A percentile compares a stretch with the other conserved stretches of the same genome.
Evolutionary conservation across 1,284 basidiomycete species (phyloP).

Genomic region (Anthracocystis panici-leucophaei): DNA sequence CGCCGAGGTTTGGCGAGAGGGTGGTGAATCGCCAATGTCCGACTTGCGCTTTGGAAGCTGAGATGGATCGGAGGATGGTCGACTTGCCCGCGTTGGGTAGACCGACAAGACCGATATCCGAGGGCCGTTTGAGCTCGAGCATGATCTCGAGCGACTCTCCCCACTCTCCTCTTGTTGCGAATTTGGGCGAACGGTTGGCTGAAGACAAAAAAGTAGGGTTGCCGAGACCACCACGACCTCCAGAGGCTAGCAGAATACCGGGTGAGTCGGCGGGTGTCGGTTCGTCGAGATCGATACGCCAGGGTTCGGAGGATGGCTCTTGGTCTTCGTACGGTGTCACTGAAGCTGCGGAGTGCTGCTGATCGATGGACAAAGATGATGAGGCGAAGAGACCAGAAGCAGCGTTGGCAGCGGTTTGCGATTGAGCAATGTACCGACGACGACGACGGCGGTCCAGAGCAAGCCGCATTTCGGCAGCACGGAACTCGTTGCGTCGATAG

Average conservation of each 20-base stretch:
- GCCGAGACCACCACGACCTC: constrained; percentile 87
- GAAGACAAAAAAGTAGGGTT: constrained; percentile 86
- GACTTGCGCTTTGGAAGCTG: constrained; percentile 84
- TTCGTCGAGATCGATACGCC: constrained; percentile 56
- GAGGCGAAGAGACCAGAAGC: constrained; percentile 2
- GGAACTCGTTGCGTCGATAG: constrained; percentile 61
- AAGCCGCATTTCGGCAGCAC: constrained; percentile 59
- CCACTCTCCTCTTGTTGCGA: constrained; percentile 75
- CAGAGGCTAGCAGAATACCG: constrained; percentile 71
- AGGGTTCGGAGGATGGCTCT: constrained; percentile 21
- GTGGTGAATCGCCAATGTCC: constrained; percentile 95
- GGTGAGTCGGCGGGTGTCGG: constrained; percentile 59
- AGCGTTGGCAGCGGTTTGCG: constrained; percentile 15
- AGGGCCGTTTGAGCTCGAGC: constrained; percentile 93
- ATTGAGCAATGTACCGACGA: constrained; percentile 22
- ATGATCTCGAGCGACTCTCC: constrained; percentile 85
- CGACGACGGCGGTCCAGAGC: constrained; percentile 52
- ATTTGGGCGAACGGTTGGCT: constrained; percentile 69
- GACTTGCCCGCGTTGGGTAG: constrained; percentile 87
- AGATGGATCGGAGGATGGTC: constrained; percentile 88
- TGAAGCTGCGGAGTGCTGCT: constrained; percentile 47
- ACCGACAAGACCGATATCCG: constrained; percentile 94
- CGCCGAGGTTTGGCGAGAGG: constrained; percentile 93
- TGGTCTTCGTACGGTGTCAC: constrained; percentile 40
- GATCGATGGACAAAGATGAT: constrained; percentile 16